Evolutionary conservation across 768 basidiomycete species (phyloP), one percentile per base, ranked within the genome.

Genomic region (Pleurotus ostreatus): DNA sequence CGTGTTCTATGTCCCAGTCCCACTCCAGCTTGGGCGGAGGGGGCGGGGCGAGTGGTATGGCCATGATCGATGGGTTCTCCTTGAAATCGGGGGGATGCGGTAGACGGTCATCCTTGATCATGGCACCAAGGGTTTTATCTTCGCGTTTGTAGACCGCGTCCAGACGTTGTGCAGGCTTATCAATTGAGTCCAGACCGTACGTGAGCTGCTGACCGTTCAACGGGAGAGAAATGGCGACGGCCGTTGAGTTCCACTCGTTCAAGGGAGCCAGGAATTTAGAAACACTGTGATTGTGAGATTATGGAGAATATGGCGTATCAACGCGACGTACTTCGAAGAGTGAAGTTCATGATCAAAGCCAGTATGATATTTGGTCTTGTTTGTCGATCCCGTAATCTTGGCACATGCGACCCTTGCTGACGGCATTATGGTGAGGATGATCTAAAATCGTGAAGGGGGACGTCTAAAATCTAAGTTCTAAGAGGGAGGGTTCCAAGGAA

Each of bases 1-100:
- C 82, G 54, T 85, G 86, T 67, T 91, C 89, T 34, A 78, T 63
- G 16, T 82, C 78, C 86, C 86, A 87, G 68, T 83, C 78, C 89
- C 89, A 92, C 65, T 78, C 71, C 37, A 88, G 63, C 12, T 66
- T 68, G 18, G 68, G 64, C 45, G 15, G 48, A 12, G 34, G 38
- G n/a, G 58, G 47, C n/a, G 48, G 25, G n/a, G 57, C 26, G 37
- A 58, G 15, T 5, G 60, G 52, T 51, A 55, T n/a, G 48, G 52
- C 48, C 55, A 53, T 53, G 16, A 57, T 26, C 25, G 51, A 26
- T 39, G 55, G 40, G 48, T 48, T 38, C 39, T 20, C 55, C 20
- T 26, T 23, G 38, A 20, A 30, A 41, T 53, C 20, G 51, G 51
- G 39, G 39, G 23, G 20, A 40, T 37, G 22, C 23, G 39, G 18